phyloP scores from a whole-genome alignment of 805 yeast species.

The Metschnikowia cerradonensis region DNA sequence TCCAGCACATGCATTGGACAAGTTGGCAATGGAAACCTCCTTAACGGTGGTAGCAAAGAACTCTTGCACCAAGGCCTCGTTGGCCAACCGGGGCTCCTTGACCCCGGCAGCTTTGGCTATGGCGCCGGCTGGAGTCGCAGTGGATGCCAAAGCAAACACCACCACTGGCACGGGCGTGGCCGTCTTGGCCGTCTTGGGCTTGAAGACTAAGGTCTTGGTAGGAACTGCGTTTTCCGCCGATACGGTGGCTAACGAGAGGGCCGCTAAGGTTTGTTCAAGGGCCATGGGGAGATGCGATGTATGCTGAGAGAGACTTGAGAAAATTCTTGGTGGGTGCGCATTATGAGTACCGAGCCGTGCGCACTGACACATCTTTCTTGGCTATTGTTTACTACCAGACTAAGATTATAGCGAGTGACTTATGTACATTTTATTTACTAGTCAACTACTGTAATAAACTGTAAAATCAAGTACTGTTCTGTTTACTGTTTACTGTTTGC shows the following conservation, averaged over 20 bases:
- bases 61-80: constrained; percentile 68
- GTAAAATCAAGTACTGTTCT: too few species aligned
- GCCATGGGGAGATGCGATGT: constrained; percentile 42
- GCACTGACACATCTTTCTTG: too few species aligned
- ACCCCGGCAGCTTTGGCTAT: constrained; percentile 65
- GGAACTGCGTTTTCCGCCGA: constrained; percentile 47
- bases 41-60: constrained; percentile 56
- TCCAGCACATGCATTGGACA: constrained; percentile 43
- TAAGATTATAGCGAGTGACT: too few species aligned
- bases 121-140: constrained; percentile 62
- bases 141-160: constrained; percentile 68
- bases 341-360: too few species aligned
- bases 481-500: too few species aligned
- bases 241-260: constrained; percentile 58
- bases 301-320: not conserved
- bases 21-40: constrained; percentile 57
- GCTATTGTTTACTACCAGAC: too few species aligned
- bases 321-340: too few species aligned
- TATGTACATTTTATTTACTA: too few species aligned
- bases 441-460: too few species aligned
- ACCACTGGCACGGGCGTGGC: constrained; percentile 76
- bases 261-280: constrained; percentile 62
- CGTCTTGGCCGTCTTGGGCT: constrained; percentile 85
- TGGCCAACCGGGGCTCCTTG: constrained; percentile 86
- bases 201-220: constrained; percentile 78